Percentiles rank a stretch among this genome's conserved stretches.
These are phyloP conservation scores for Mycena metata DNA, from an alignment of 768 basidiomycete genomes.

Conservation along the genomic window DNA sequence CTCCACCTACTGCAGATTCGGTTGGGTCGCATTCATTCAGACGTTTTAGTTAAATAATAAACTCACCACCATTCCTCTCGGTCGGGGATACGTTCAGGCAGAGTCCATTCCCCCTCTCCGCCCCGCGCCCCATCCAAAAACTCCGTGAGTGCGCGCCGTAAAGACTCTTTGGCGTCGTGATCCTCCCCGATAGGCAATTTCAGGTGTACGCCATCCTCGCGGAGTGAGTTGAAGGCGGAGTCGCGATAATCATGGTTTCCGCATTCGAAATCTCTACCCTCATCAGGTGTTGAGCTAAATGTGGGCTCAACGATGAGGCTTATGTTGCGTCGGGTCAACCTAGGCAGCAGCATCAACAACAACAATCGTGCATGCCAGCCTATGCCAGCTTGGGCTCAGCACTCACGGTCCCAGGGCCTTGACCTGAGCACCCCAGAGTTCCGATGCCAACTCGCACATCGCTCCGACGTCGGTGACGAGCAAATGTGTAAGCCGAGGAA, in stretches of 20 bases:
- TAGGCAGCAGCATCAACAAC: slow-evolving; percentile 16
- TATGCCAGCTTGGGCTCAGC: slow-evolving; percentile 10
- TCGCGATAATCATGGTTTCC: background rate
- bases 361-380: background rate
- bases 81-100: background rate
- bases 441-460: background rate
- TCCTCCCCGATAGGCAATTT: slow-evolving; percentile 17
- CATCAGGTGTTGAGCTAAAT: slow-evolving; percentile 2
- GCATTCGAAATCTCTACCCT: slow-evolving; percentile 15
- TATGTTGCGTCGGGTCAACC: slow-evolving; percentile 10
- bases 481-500: slow-evolving; percentile 16
- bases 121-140: slow-evolving; percentile 9
- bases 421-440: too few species aligned
- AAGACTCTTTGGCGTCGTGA: background rate
- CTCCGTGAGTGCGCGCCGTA: slow-evolving; percentile 6
- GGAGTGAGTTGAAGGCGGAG: background rate
- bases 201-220: background rate
- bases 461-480: slow-evolving; percentile 3
- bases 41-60: background rate
- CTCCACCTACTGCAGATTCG: slow-evolving; percentile 15
- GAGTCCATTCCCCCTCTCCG: slow-evolving; percentile 10
- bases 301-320: slow-evolving; percentile 15
- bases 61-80: slow-evolving; percentile 23
- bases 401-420: too few species aligned
- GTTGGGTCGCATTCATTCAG: slow-evolving; percentile 10